Evolutionary conservation across 169 alveolate species (phyloP).

Genomic region (Plasmodium berghei): DNA sequence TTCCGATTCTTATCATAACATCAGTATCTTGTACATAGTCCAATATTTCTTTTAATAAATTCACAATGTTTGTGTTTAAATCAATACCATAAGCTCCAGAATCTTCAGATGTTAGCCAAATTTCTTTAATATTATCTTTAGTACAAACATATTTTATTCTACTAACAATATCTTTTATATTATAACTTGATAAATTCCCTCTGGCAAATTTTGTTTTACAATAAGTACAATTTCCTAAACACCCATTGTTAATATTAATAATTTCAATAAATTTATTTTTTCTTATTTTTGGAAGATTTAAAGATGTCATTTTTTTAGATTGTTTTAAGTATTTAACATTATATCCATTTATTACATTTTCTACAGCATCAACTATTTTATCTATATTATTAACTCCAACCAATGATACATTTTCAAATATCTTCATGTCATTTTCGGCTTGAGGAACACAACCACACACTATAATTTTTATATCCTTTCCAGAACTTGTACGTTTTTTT

Average conservation of each 20-base stretch:
- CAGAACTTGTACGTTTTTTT: slow-evolving; percentile 11
- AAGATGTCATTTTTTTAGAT: slow-evolving; percentile 90
- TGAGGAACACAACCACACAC: slow-evolving; percentile 98
- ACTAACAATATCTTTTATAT: slow-evolving; percentile 91
- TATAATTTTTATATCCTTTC: slow-evolving; percentile 90
- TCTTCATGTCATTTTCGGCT: slow-evolving; percentile 89
- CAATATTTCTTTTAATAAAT: slow-evolving; percentile 88
- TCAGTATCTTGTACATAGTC: slow-evolving; percentile 79
- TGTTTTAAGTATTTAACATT: slow-evolving; percentile 90
- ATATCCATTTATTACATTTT: slow-evolving; percentile 95
- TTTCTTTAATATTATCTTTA: slow-evolving; percentile 95
- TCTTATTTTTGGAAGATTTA: slow-evolving; percentile 98
- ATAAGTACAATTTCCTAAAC: slow-evolving; percentile 98
- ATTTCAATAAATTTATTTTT: slow-evolving; percentile 95
- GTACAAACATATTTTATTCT: slow-evolving; percentile 90
- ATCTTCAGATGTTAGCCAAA: slow-evolving; percentile 99
- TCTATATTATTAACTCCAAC: slow-evolving; percentile 92
- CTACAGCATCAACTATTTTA: slow-evolving; percentile 95
- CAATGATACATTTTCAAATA: slow-evolving; percentile 83
- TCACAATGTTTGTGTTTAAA: slow-evolving; percentile 95
- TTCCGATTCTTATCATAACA: slow-evolving; percentile 94
- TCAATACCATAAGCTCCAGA: slow-evolving; percentile 99
- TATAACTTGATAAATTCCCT: slow-evolving; percentile 96
- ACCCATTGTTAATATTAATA: slow-evolving; percentile 94
- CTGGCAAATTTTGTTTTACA: slow-evolving; percentile 98